Conservation (phyloP, 495 filamentous ascomycete genomes). For the Evernia prunastri region DNA sequence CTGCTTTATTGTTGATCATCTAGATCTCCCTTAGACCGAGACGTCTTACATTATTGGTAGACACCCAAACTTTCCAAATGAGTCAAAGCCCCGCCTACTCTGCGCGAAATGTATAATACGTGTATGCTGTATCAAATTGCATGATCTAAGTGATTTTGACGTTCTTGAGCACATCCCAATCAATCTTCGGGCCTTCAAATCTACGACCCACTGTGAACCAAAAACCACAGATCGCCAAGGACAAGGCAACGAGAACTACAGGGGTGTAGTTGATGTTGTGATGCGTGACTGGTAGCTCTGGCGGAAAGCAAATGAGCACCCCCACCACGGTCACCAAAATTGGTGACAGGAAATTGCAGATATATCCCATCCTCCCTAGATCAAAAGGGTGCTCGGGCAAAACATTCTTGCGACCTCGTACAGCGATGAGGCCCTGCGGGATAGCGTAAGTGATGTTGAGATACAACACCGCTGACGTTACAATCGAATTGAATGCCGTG, state of each 20-base stretch:
- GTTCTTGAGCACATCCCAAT: constrained; percentile 23
- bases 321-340: constrained; percentile 30
- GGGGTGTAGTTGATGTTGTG: constrained; percentile 32
- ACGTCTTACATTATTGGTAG: background rate
- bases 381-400: constrained; percentile 29
- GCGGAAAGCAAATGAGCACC: constrained; percentile 33
- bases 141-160: constrained; percentile 25
- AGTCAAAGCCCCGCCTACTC: background rate
- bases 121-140: background rate
- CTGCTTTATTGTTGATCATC: background rate
- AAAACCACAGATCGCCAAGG: constrained; percentile 23
- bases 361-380: constrained; percentile 28
- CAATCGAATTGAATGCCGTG: constrained; percentile 37
- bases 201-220: constrained; percentile 26
- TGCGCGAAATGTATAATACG: background rate
- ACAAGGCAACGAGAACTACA: constrained; percentile 27
- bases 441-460: constrained; percentile 34
- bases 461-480: constrained; percentile 33
- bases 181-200: constrained; percentile 30
- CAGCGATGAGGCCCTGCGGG: constrained; percentile 31
- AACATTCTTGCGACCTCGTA: constrained; percentile 27
- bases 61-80: background rate
- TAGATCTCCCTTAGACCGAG: background rate
- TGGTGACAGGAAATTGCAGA: constrained; percentile 32
- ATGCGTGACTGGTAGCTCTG: constrained; percentile 23